phyloP scores from a whole-genome alignment of 192 early-diverging fungal genomes.

The Rhizophagus prolifer region DNA sequence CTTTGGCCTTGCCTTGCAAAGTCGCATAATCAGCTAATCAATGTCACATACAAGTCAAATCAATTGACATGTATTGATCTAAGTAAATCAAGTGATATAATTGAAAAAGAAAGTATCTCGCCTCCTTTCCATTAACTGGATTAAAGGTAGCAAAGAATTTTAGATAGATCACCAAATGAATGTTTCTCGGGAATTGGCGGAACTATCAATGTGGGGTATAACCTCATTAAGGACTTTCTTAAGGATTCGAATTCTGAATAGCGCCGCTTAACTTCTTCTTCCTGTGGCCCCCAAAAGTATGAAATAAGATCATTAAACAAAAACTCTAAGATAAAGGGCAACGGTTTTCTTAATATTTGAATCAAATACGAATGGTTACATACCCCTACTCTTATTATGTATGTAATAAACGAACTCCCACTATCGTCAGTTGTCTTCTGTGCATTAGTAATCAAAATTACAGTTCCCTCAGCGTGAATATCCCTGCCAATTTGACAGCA shows the following conservation, averaged over 20 bases:
- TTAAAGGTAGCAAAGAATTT: slow-evolving; percentile 35
- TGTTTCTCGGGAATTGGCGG: slow-evolving; percentile 99
- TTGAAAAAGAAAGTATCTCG: slow-evolving; percentile 5
- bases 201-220: slow-evolving; percentile 87
- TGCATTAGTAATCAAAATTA: slow-evolving; percentile 13
- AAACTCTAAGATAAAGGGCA: background rate
- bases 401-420: slow-evolving; percentile 51
- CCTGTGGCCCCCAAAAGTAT: slow-evolving; percentile 32
- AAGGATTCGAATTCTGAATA: slow-evolving; percentile 98
- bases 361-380: background rate
- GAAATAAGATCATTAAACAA: background rate
- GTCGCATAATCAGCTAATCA: slow-evolving; percentile 62
- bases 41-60: slow-evolving; percentile 2
- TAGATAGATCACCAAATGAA: slow-evolving; percentile 66
- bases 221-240: slow-evolving; percentile 67
- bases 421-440: slow-evolving; percentile 23
- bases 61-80: slow-evolving; percentile 9
- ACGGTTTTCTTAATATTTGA: no score
- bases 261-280: slow-evolving; percentile 75
- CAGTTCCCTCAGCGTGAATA: background rate
- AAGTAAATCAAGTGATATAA: background rate
- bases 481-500: slow-evolving; percentile 24
- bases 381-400: slow-evolving; percentile 56
- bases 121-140: background rate
- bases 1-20: slow-evolving; percentile 84